phyloP scores from a whole-genome alignment of 495 filamentous ascomycete species.

The Corynascus novoguineensis region DNA sequence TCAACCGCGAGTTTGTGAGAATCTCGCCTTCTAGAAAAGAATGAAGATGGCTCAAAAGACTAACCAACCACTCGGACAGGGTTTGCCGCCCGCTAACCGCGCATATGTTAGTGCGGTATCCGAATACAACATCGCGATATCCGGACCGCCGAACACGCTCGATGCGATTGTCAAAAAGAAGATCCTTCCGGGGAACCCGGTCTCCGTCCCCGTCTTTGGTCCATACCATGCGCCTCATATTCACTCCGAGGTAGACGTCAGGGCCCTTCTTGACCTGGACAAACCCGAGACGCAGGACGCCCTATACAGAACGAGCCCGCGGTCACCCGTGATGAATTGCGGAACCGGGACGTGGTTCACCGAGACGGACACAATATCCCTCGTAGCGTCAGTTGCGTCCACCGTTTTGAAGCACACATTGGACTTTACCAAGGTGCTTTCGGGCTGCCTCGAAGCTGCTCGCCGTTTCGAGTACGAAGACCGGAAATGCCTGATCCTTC shows the following conservation, averaged over 20 bases:
- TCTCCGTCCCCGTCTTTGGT: constrained; percentile 66
- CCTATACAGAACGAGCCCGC: constrained; percentile 44
- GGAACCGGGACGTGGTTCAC: constrained; percentile 45
- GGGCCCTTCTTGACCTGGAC: constrained; percentile 50
- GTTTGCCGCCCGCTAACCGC: constrained; percentile 53
- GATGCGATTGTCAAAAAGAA: constrained; percentile 52
- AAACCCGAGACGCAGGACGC: constrained; percentile 33
- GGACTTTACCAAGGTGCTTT: constrained; percentile 53
- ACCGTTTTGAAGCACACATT: constrained; percentile 57
- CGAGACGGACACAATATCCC: constrained; percentile 41
- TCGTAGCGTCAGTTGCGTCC: constrained; percentile 49
- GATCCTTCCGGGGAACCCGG: constrained; percentile 50
- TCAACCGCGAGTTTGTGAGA: constrained; percentile 47
- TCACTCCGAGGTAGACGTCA: constrained; percentile 55
- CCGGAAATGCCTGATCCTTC: constrained; percentile 46
- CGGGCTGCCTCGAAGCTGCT: constrained; percentile 45
- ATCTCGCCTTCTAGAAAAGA: neutral
- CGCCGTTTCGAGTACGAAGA: constrained; percentile 34
- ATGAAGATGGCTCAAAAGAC: neutral
- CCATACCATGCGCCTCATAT: constrained; percentile 79
- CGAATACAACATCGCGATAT: constrained; percentile 64
- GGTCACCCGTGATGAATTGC: constrained; percentile 55
- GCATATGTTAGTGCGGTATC: constrained; percentile 73
- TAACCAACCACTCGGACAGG: constrained; percentile 32
- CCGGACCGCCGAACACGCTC: constrained; percentile 66